Evolutionary conservation across 805 yeast species (phyloP).

Genomic region (Isabelozyma rhagii): DNA sequence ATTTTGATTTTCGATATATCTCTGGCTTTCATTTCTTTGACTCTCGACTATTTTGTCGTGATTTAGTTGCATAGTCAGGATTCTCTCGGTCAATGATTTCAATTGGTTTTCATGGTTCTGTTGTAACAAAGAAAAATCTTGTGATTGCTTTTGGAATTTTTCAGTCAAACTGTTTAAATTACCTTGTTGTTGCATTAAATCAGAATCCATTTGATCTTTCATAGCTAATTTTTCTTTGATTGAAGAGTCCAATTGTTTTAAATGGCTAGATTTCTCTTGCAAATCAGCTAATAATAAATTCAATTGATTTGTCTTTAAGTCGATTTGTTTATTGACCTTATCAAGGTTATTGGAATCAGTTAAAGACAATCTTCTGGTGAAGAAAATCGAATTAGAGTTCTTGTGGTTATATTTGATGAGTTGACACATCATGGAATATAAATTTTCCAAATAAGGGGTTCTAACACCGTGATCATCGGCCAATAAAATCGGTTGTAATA

Average conservation of each 20-base stretch:
- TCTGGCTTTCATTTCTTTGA: not conserved
- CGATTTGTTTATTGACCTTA: not conserved
- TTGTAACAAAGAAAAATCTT: conserved; percentile 6
- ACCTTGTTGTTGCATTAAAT: conserved; percentile 15
- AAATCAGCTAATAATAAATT: conserved; percentile 17
- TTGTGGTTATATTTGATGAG: conserved; percentile 44
- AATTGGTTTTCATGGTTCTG: conserved; percentile 5
- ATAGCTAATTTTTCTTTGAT: conserved; percentile 16
- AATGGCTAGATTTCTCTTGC: conserved; percentile 11
- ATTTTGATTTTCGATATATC: not conserved
- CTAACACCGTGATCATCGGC: conserved; percentile 87
- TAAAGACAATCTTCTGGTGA: conserved; percentile 15
- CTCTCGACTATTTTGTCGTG: not conserved
- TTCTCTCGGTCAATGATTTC: not conserved
- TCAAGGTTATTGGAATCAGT: not conserved
- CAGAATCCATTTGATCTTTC: conserved; percentile 20
- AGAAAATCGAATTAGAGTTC: conserved; percentile 22
- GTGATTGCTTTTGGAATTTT: conserved; percentile 12
- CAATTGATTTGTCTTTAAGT: conserved; percentile 14
- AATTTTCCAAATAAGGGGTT: conserved; percentile 86
- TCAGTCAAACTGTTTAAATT: conserved; percentile 12
- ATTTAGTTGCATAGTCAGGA: not conserved
- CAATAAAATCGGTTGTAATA: conserved; percentile 80
- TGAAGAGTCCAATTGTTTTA: conserved; percentile 11
- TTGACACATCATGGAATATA: conserved; percentile 76